A percentile compares a stretch with the other conserved stretches of the same genome.
Conservation (phyloP, 176 grass and related monocot genomes). For the Juncus effusus region DNA sequence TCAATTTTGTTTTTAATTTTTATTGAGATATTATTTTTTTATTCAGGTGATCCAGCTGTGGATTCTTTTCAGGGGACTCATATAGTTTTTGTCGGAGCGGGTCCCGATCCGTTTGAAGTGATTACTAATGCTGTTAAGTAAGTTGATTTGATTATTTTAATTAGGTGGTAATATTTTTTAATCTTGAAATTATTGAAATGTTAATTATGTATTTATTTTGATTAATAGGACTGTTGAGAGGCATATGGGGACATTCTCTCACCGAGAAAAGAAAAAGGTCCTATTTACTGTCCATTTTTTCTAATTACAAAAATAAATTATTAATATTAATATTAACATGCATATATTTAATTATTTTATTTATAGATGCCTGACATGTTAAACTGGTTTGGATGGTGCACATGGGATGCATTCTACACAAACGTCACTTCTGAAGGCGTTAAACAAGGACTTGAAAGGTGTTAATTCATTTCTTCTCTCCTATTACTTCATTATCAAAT, state of each 20-base stretch:
- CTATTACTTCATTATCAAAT: background rate
- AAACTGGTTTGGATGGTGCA: conserved; percentile 96
- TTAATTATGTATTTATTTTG: conserved; percentile 8
- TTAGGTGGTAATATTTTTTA: background rate
- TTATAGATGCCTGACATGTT: conserved; percentile 72
- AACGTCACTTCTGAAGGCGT: conserved; percentile 63
- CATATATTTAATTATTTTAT: conserved; percentile 6
- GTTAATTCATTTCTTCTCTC: background rate
- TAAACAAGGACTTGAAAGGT: conserved; percentile 65
- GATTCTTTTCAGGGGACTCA: conserved; percentile 69
- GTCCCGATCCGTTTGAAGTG: conserved; percentile 72
- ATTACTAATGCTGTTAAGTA: conserved; percentile 70
- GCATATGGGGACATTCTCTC: conserved; percentile 68
- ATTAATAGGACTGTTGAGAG: conserved; percentile 60
- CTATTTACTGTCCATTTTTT: conserved; percentile 11
- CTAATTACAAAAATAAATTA: background rate
- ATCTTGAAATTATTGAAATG: background rate
- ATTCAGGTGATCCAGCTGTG: conserved; percentile 63
- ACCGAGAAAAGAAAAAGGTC: conserved; percentile 75
- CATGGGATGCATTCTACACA: conserved; percentile 93
- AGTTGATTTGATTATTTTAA: conserved; percentile 27
- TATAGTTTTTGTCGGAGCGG: conserved; percentile 59
- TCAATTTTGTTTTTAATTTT: conserved; percentile 4
- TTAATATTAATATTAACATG: conserved; percentile 19
- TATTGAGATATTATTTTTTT: background rate